Conservation (phyloP, 1,139 yeast genomes). For the Lipomyces yarrowii region DNA sequence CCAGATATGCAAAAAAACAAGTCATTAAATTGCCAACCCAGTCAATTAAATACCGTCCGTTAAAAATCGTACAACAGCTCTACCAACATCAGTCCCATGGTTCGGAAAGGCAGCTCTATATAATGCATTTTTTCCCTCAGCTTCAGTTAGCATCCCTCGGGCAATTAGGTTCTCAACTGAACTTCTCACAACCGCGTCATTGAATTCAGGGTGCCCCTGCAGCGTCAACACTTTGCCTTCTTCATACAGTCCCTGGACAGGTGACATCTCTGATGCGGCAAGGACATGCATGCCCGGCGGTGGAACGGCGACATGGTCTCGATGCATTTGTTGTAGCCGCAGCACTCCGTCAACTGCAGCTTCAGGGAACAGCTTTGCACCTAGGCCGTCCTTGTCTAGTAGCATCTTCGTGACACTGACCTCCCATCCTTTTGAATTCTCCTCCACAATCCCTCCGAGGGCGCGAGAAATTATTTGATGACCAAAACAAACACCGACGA, state of each 20-base stretch:
- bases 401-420: constrained; percentile 59
- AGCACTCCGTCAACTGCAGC: constrained; percentile 36
- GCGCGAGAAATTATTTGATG: constrained; percentile 76
- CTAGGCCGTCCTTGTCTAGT: constrained; percentile 46
- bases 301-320: constrained; percentile 62
- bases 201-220: constrained; percentile 92
- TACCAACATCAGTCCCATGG: constrained; percentile 41
- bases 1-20: not conserved
- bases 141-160: constrained; percentile 34
- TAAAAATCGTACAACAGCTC: constrained; percentile 41
- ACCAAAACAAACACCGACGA: constrained; percentile 68
- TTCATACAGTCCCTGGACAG: constrained; percentile 64
- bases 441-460: constrained; percentile 60
- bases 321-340: constrained; percentile 64
- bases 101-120: constrained; percentile 34
- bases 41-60: constrained; percentile 7
- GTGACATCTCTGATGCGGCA: constrained; percentile 59
- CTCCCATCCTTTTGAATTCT: constrained; percentile 73
- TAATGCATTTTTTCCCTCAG: constrained; percentile 36
- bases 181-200: constrained; percentile 44
- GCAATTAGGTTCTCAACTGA: constrained; percentile 34
- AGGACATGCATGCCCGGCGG: constrained; percentile 50
- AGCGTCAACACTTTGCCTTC: constrained; percentile 58
- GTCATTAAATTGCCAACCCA: not conserved
- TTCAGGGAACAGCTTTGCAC: constrained; percentile 45